A percentile compares a stretch with the other conserved stretches of the same genome.
These are phyloP conservation scores for Chlorella ohadii DNA, from an alignment of 139 green algal species.

Conservation along the genomic window DNA sequence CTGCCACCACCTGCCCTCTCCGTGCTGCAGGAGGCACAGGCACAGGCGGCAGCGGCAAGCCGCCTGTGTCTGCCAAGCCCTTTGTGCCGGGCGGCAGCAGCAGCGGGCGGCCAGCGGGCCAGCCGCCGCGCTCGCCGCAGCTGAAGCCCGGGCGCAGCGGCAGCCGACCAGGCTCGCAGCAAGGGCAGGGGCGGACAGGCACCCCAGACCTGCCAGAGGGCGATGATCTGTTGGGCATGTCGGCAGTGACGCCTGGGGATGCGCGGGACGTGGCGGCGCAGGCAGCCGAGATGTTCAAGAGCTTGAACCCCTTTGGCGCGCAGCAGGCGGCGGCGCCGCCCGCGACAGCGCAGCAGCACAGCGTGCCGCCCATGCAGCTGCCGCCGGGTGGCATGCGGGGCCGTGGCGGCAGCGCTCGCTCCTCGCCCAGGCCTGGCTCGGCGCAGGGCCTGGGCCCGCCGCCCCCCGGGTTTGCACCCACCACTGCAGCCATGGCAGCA, in stretches of 20 bases:
- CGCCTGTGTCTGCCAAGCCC: constrained; percentile 32
- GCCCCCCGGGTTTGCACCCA: background rate
- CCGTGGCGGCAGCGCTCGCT: background rate
- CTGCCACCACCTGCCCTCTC: background rate
- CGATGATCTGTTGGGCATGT: constrained; percentile 65
- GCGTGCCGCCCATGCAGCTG: background rate
- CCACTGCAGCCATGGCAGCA: background rate
- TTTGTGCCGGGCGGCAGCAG: constrained; percentile 33
- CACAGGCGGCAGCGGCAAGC: background rate
- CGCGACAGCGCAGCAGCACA: background rate
- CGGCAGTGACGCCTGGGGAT: constrained; percentile 43
- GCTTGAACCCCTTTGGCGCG: constrained; percentile 12
- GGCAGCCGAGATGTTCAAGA: constrained; percentile 43
- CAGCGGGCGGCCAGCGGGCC: background rate
- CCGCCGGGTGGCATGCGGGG: background rate
- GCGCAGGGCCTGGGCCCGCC: background rate
- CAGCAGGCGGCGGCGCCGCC: background rate
- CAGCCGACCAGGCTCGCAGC: background rate
- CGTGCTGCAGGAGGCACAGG: background rate
- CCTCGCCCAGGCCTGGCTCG: background rate
- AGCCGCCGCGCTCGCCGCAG: constrained; percentile 7
- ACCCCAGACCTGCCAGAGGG: constrained; percentile 51
- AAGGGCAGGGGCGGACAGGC: background rate
- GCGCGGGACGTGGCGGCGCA: constrained; percentile 33
- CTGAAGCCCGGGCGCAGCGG: background rate